A percentile compares a stretch with the other conserved stretches of the same genome.
phyloP scores from a whole-genome alignment of 179 eudicot genomes.

The Heliamphora pulchella region DNA sequence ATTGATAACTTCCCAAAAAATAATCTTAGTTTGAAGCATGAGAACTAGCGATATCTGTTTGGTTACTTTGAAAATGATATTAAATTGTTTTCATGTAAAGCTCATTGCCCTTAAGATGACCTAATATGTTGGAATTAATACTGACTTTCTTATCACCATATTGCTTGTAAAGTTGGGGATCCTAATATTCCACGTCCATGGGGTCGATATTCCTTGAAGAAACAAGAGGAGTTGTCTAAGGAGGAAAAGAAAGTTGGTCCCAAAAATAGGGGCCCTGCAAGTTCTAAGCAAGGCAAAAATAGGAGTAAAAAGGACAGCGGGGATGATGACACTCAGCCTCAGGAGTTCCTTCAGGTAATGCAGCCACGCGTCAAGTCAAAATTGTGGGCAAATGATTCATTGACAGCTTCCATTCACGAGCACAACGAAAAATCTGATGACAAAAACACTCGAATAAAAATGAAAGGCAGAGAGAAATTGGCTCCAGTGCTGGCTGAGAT shows the following conservation, averaged over 20 bases:
- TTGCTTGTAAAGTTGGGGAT: constrained; percentile 81
- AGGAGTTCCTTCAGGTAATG: constrained; percentile 75
- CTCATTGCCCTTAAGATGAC: constrained; percentile 3
- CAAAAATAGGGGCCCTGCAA: constrained; percentile 16
- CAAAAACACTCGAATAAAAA: constrained; percentile 15
- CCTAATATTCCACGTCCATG: constrained; percentile 79
- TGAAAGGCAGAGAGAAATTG: constrained; percentile 20
- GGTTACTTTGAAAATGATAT: background rate
- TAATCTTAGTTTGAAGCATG: background rate
- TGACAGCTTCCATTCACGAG: constrained; percentile 33
- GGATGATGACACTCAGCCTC: constrained; percentile 47
- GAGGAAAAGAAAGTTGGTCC: constrained; percentile 30
- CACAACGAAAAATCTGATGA: constrained; percentile 21
- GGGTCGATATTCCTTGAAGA: constrained; percentile 69
- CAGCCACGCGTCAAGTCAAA: constrained; percentile 67
- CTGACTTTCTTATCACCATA: constrained; percentile 29
- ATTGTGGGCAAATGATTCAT: constrained; percentile 76
- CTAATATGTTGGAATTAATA: constrained; percentile 5
- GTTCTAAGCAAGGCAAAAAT: constrained; percentile 22
- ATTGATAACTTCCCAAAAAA: background rate
- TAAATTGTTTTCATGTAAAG: background rate
- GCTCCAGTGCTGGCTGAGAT: constrained; percentile 12
- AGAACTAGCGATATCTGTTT: background rate
- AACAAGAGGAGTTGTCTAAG: constrained; percentile 32
- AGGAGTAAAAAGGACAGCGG: constrained; percentile 21